phyloP scores from a whole-genome alignment of 108 stramenopile genomes.

The Cyclotella sp. region DNA sequence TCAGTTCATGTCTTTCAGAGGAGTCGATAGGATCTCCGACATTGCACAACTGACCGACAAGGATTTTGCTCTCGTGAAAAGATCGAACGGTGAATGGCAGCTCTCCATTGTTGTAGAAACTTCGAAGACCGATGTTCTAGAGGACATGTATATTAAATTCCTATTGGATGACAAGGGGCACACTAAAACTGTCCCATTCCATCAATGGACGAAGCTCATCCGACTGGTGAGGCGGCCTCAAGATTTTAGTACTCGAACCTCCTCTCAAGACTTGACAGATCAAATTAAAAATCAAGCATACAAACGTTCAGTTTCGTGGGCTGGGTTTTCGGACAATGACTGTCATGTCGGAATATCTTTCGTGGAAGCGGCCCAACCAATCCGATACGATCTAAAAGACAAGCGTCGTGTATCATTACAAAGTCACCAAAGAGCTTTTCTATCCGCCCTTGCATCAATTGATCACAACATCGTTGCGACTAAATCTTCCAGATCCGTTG shows the following conservation, averaged over 20 bases:
- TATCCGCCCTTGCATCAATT: background rate
- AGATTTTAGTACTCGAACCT: background rate
- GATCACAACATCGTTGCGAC: background rate
- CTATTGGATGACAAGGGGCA: background rate
- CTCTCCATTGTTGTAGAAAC: background rate
- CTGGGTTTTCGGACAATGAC: background rate
- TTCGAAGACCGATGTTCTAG: background rate
- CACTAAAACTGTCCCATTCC: background rate
- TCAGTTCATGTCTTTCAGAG: too few species aligned
- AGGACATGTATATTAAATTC: slow-evolving; percentile 2
- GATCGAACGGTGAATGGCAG: slow-evolving; percentile 3
- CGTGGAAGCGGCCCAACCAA: background rate
- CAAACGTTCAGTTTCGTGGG: background rate
- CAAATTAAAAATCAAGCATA: background rate
- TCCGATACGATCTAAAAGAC: background rate
- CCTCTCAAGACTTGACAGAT: background rate
- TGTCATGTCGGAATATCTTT: background rate
- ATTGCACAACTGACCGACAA: background rate
- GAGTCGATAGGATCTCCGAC: background rate
- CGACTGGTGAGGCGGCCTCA: background rate
- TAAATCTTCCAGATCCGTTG: too few species aligned
- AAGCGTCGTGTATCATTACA: background rate
- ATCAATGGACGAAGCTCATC: background rate
- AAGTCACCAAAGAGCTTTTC: slow-evolving; percentile 2
- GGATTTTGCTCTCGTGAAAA: background rate